Conservation (phyloP, 2,329 filamentous ascomycete species). For the Apiospora arundinis region DNA sequence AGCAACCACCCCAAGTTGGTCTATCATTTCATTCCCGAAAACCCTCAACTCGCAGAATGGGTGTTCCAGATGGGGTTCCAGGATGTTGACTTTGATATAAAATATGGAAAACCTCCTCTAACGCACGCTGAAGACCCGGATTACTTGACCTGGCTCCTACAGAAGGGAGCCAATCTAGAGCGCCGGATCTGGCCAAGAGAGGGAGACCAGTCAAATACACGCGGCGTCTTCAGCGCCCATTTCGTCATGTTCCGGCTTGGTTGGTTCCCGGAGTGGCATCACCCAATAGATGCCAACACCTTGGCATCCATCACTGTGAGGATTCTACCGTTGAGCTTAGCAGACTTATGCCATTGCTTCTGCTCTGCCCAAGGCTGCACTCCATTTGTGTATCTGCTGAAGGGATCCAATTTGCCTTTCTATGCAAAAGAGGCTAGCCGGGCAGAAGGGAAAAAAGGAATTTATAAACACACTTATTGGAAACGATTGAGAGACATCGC, state of each 20-base stretch:
- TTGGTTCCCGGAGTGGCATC: fast-evolving
- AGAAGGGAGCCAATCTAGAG: neutral
- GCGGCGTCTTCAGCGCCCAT: conserved; percentile 9
- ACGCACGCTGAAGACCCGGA: too few species aligned
- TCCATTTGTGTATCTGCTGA: conserved; percentile 19
- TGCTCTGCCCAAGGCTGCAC: conserved; percentile 13
- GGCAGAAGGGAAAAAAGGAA: too few species aligned
- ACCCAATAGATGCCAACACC: neutral
- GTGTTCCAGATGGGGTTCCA: neutral
- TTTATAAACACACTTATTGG: neutral
- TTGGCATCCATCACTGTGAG: neutral
- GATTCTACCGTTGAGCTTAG: neutral
- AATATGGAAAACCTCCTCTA: neutral
- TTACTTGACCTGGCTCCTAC: neutral
- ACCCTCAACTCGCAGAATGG: neutral
- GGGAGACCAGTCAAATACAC: neutral
- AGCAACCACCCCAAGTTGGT: neutral
- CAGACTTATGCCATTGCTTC: neutral
- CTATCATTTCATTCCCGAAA: neutral
- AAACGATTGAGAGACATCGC: neutral
- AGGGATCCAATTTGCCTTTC: neutral
- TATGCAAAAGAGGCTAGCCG: too few species aligned
- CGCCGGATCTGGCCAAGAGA: neutral
- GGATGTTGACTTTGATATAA: neutral
- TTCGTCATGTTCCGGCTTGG: neutral